Evolutionary conservation across 805 yeast species (phyloP).

Genomic region (Maudiozyma pseudohumilis): DNA sequence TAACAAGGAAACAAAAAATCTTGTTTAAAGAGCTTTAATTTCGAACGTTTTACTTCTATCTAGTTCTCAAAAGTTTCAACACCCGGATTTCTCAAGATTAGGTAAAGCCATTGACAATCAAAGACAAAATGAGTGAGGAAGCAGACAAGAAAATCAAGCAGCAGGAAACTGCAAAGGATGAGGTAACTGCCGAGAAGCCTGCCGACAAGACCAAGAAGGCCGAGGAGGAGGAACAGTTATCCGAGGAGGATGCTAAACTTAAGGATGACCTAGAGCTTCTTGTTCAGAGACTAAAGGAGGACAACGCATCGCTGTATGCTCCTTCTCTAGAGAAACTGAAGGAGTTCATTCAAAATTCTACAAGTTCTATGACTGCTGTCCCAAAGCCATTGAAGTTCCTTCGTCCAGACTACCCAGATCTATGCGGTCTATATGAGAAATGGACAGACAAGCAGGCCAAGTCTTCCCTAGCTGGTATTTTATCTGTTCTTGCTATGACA

Average conservation of each 20-base stretch:
- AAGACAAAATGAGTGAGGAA: conserved; percentile 3
- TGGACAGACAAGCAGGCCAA: conserved; percentile 50
- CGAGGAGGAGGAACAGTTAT: conserved; percentile 65
- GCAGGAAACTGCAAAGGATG: conserved; percentile 3
- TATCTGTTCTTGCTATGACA: conserved; percentile 93
- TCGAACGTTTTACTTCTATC: too few relatives aligned
- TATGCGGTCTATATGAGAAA: conserved; percentile 52
- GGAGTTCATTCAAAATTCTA: conserved; percentile 74
- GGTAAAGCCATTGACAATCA: too few relatives aligned
- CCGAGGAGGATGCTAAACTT: conserved; percentile 85
- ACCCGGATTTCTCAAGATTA: too few relatives aligned
- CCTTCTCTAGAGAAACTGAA: conserved; percentile 63
- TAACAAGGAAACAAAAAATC: too few relatives aligned
- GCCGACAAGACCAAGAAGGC: conserved; percentile 16
- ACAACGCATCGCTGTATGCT: conserved; percentile 35
- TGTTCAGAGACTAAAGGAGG: conserved; percentile 65
- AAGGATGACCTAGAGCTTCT: conserved; percentile 79
- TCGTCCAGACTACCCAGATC: conserved; percentile 71
- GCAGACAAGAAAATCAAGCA: not conserved
- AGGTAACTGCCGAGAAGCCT: conserved; percentile 3
- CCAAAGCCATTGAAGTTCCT: conserved; percentile 96
- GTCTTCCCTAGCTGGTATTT: conserved; percentile 67
- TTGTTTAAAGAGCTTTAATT: too few relatives aligned
- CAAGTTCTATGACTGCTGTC: conserved; percentile 98
- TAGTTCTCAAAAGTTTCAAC: too few relatives aligned